Conservation (phyloP, 1,284 basidiomycete species). For the Trichosporon sp. region DNA sequence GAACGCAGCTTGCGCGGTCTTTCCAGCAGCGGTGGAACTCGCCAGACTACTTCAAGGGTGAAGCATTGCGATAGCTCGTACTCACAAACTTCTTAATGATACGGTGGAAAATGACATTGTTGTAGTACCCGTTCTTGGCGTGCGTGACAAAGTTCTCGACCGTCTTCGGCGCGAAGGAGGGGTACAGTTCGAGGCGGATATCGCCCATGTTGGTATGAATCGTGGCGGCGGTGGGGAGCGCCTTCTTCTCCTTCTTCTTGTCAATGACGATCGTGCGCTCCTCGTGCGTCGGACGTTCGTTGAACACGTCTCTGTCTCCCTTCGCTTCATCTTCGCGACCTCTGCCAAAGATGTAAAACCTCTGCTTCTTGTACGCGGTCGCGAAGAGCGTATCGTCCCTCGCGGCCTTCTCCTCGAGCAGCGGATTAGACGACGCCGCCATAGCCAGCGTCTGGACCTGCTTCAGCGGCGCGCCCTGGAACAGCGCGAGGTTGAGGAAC, state of each 20-base stretch:
- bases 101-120: constrained; percentile 92
- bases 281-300: constrained; percentile 93
- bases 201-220: constrained; percentile 96
- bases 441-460: constrained; percentile 83
- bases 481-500: constrained; percentile 81
- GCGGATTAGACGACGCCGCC: constrained; percentile 91
- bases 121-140: constrained; percentile 82
- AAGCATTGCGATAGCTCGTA: too few species aligned
- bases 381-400: constrained; percentile 90
- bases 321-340: constrained; percentile 85
- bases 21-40: too few species aligned
- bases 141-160: constrained; percentile 98
- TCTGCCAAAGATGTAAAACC: constrained; percentile 97
- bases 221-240: constrained; percentile 57
- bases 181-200: constrained; percentile 85
- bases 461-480: constrained; percentile 89
- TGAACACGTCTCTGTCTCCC: constrained; percentile 94
- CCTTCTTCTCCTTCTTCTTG: constrained; percentile 61
- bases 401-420: constrained; percentile 72
- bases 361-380: constrained; percentile 82
- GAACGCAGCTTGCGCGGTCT: too few species aligned
- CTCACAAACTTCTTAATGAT: constrained; percentile 89
- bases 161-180: constrained; percentile 83
- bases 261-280: constrained; percentile 81
- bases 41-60: too few species aligned